Percentiles rank a stretch among this genome's conserved stretches.
These are phyloP conservation scores for Solanum chiquidenum DNA, from an alignment of 257 asterid genomes.

Conservation along the genomic window DNA sequence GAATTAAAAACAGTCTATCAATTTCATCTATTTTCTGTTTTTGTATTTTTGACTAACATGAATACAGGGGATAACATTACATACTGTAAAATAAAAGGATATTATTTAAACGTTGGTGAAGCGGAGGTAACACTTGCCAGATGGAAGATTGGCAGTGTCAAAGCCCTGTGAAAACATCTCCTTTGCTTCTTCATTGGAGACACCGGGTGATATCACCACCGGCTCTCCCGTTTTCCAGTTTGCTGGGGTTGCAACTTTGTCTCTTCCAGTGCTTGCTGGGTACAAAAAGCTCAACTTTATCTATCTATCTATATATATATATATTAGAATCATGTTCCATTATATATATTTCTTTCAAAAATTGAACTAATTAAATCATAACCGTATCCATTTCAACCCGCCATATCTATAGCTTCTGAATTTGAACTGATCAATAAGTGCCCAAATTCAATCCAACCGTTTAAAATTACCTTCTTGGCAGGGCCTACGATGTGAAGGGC, in stretches of 20 bases:
- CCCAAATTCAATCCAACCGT: no score
- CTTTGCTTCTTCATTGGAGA: conserved; percentile 45
- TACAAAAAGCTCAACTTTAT: conserved; percentile 68
- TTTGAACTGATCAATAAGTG: no score
- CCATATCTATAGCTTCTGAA: no score
- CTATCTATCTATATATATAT: background rate
- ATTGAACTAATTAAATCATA: no score
- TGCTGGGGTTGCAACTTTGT: conserved; percentile 68
- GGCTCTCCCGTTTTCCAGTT: conserved; percentile 71
- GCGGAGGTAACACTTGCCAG: conserved; percentile 61
- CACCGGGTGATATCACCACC: conserved; percentile 46
- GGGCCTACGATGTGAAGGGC: conserved; percentile 80
- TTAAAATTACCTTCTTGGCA: conserved; percentile 35
- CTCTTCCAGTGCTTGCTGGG: conserved; percentile 75
- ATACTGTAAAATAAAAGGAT: no score
- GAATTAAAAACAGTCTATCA: no score
- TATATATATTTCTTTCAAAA: no score
- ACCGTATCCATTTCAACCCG: no score
- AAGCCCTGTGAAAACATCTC: conserved; percentile 58
- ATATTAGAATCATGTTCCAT: no score
- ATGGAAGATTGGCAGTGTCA: conserved; percentile 41
- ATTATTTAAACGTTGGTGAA: conserved; percentile 16
- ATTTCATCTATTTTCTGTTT: no score
- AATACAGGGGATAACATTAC: no score
- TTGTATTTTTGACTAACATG: no score